Conservation (phyloP, 2,329 filamentous ascomycete genomes). For the Hirsutella thompsonii region DNA sequence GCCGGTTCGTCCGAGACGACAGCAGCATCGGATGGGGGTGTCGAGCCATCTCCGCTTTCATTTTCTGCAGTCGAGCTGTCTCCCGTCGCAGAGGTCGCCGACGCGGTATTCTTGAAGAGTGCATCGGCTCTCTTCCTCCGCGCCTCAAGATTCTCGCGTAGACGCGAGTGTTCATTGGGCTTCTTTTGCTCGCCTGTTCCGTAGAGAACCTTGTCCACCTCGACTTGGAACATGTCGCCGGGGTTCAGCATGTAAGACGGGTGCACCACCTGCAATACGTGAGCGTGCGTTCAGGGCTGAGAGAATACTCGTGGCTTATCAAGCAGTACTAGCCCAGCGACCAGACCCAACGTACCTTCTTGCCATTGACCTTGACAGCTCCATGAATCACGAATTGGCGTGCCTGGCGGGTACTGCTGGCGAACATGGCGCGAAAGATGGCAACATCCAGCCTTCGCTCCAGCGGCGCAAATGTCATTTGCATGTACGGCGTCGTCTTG, state of each 20-base stretch:
- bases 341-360: slow-evolving; percentile 53
- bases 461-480: slow-evolving; percentile 87
- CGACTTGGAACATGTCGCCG: slow-evolving; percentile 95
- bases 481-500: slow-evolving; percentile 72
- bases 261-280: slow-evolving; percentile 59
- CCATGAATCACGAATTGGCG: slow-evolving; percentile 91
- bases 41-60: background rate
- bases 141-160: slow-evolving; percentile 13
- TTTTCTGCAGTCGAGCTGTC: background rate
- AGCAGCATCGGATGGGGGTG: background rate
- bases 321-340: background rate
- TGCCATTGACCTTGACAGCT: slow-evolving; percentile 88
- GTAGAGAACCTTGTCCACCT: slow-evolving; percentile 75
- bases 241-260: slow-evolving; percentile 92
- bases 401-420: slow-evolving; percentile 84
- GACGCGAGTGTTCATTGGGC: slow-evolving; percentile 9
- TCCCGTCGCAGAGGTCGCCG: background rate
- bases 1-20: slow-evolving; percentile 4
- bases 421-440: slow-evolving; percentile 85
- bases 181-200: slow-evolving; percentile 69
- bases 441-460: slow-evolving; percentile 90
- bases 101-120: slow-evolving; percentile 8
- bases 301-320: background rate
- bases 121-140: slow-evolving; percentile 14
- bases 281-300: background rate